Conservation (phyloP, 208 protist species). For the Crithidia bombi region DNA sequence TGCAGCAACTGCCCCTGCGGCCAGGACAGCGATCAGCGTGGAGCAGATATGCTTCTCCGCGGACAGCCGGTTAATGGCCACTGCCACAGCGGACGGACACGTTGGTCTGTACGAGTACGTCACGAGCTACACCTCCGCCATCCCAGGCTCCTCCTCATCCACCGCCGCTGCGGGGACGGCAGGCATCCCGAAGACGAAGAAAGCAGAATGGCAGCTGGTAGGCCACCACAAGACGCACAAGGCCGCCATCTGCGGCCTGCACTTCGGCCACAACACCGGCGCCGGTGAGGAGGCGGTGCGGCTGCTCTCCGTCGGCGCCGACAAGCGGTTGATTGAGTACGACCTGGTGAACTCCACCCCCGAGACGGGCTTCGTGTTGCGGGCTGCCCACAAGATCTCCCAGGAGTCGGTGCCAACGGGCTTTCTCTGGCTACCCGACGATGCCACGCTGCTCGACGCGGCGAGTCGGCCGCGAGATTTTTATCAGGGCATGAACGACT, state of each 20-base stretch:
- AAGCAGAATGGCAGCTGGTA: constrained; percentile 92
- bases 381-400: constrained; percentile 88
- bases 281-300: constrained; percentile 53
- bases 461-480: constrained; percentile 43
- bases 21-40: constrained; percentile 71
- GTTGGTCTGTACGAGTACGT: constrained; percentile 92
- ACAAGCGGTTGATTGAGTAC: constrained; percentile 95
- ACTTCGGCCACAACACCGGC: constrained; percentile 70
- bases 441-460: constrained; percentile 45
- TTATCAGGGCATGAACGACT: constrained; percentile 22
- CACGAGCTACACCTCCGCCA: neutral
- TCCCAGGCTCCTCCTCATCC: too few relatives aligned
- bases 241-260: constrained; percentile 85
- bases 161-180: neutral
- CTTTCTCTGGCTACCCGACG: constrained; percentile 77
- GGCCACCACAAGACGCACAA: constrained; percentile 93
- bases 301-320: constrained; percentile 93
- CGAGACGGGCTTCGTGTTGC: constrained; percentile 83
- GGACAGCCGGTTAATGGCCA: constrained; percentile 82
- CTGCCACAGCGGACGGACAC: constrained; percentile 71
- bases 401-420: constrained; percentile 91
- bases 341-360: constrained; percentile 89
- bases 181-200: neutral
- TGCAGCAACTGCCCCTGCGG: too few relatives aligned
- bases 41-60: constrained; percentile 84